Conservation (phyloP, 768 basidiomycete genomes). For the Cubamyces sp. region DNA sequence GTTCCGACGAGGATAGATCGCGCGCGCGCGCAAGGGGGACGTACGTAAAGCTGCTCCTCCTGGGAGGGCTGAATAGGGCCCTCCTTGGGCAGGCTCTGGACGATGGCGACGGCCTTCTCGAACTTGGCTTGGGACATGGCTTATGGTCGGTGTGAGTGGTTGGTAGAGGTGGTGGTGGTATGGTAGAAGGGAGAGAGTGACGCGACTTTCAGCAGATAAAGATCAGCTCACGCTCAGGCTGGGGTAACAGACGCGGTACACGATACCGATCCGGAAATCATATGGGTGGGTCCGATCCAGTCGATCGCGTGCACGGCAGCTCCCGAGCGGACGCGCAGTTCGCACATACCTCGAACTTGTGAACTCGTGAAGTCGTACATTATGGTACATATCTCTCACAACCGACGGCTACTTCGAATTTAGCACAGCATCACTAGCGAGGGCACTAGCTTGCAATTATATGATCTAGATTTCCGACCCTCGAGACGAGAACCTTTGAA, state of each 20-base stretch:
- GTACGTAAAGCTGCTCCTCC: slow-evolving; percentile 80
- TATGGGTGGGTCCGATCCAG: slow-evolving; percentile 20
- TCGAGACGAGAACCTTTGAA: too few relatives aligned
- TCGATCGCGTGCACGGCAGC: slow-evolving; percentile 21
- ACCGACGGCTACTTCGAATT: too few relatives aligned
- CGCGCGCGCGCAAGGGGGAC: slow-evolving; percentile 35
- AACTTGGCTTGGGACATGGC: slow-evolving; percentile 76
- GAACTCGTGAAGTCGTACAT: too few relatives aligned
- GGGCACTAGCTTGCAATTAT: too few relatives aligned
- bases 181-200: not conserved
- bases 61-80: slow-evolving; percentile 52
- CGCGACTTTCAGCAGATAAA: slow-evolving; percentile 2
- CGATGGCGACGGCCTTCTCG: slow-evolving; percentile 72
- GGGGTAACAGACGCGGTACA: not conserved
- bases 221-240: slow-evolving; percentile 11
- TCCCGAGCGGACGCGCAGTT: not conserved
- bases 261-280: slow-evolving; percentile 14
- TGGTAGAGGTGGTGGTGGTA: not conserved
- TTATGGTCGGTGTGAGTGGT: slow-evolving; percentile 5
- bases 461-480: too few relatives aligned
- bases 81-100: slow-evolving; percentile 37
- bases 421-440: too few relatives aligned
- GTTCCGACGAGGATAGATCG: slow-evolving; percentile 5
- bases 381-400: too few relatives aligned
- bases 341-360: too few relatives aligned